Evolutionary conservation across 495 filamentous ascomycete species (phyloP), one percentile per base, ranked within the genome.

Genomic region (Polyplosphaeria fusca): DNA sequence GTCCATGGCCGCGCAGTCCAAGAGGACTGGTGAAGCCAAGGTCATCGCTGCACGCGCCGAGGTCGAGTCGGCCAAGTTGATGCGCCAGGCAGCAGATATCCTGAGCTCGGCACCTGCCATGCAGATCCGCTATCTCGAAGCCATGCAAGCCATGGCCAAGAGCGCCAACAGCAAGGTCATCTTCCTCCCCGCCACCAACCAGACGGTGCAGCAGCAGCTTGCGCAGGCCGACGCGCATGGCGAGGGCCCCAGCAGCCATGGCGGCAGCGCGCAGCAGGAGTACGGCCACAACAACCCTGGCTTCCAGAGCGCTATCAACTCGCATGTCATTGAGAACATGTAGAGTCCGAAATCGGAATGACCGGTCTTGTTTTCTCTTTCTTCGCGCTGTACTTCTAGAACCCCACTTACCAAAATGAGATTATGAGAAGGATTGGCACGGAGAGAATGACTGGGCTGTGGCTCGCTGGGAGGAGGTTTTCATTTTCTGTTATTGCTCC

Each of bases 61-160:
- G 74, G 93, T 99, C 70, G 93, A 99, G 72, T 83, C 83, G 50
- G 93, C 94, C 70, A 97, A 97, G 24, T 74, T 98, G 72, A 98
- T 98, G 93, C 81, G 93, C 48, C 91, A 97, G 76, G 93, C 93
- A 37, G 93, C 93, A 67, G 93, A 99, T 71, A 99, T 99, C 65
- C 71, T 98, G 55, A 86, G 82, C 48, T 89, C 83, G 26, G 94
- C 93, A 0, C 94, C 93, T 0, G 93, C 93, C 45, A 99, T 99
- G 93, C 93, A 99, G 74, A 99, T 99, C 74, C 77, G 64, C 16
- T 66, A 97, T 63, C 83, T 99, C 57, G 93, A 99, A 77, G 93
- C 93, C n/a, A 96, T 97, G 90, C 93, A 99, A 69, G 82, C 89
- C 7, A 97, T 97, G 93, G 94, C 93, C 55, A 97, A 97, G 83